A percentile compares a stretch with the other conserved stretches of the same genome.
phyloP scores from a whole-genome alignment of 1,284 basidiomycete genomes.

The Fomitopsis pinicola region DNA sequence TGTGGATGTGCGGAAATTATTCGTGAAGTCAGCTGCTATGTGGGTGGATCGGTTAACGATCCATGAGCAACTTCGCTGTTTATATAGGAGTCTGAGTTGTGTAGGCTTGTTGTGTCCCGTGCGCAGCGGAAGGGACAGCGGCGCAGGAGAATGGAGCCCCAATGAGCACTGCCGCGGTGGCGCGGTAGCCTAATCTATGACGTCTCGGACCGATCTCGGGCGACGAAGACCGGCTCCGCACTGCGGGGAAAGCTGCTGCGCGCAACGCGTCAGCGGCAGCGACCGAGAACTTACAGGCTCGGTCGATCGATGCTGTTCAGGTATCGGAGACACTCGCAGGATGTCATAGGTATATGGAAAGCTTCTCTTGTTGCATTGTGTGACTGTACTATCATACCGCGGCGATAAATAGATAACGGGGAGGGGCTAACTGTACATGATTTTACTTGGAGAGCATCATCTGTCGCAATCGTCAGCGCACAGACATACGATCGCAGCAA shows the following conservation, averaged over 20 bases:
- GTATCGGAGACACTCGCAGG: not conserved
- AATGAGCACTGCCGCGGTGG: not conserved
- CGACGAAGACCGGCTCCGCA: too few relatives aligned
- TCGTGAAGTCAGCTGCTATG: not conserved
- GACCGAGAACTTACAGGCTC: too few relatives aligned
- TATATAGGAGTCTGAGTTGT: not conserved
- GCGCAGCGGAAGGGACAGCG: slow-evolving; percentile 2
- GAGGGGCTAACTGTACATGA: slow-evolving; percentile 2
- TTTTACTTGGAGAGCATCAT: slow-evolving; percentile 56
- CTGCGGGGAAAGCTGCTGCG: not conserved
- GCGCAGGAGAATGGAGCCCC: slow-evolving; percentile 1
- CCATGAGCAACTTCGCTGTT: not conserved
- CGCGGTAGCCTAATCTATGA: slow-evolving; percentile 1
- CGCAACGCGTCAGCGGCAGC: too few relatives aligned
- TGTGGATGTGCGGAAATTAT: not conserved
- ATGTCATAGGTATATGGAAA: not conserved
- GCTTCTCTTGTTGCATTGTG: not conserved
- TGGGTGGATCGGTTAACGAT: not conserved
- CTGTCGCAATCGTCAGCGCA: slow-evolving; percentile 23
- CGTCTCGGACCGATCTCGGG: slow-evolving; percentile 1
- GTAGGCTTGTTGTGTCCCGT: not conserved
- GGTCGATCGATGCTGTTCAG: not conserved
- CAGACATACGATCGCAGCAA: not conserved
- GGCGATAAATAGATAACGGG: not conserved
- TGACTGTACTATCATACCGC: slow-evolving; percentile 6